These are phyloP conservation scores for Magnolia sinica DNA, from an alignment of 164 flowering plant genomes.

Conservation along the genomic window DNA sequence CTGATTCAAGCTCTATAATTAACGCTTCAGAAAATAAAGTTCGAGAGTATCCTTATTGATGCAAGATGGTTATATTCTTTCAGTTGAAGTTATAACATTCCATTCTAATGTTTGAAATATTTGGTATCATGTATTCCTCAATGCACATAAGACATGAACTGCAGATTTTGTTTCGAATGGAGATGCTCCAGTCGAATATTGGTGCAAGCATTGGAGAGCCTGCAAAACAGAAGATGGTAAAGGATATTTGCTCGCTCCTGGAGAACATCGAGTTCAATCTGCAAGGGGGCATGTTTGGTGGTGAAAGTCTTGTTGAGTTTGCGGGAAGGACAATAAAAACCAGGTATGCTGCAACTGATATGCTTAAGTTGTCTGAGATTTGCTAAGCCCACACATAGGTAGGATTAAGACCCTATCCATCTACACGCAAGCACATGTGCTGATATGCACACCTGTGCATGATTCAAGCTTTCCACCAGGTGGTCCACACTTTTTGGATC, in stretches of 20 bases:
- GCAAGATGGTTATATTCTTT: background rate
- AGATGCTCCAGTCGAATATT: constrained; percentile 63
- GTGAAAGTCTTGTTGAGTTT: constrained; percentile 66
- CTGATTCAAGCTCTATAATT: constrained; percentile 22
- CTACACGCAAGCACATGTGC: too few relatives aligned
- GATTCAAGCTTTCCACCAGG: too few relatives aligned
- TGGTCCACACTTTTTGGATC: too few relatives aligned
- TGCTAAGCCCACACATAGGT: background rate
- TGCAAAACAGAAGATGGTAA: constrained; percentile 61
- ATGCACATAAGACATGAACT: constrained; percentile 62
- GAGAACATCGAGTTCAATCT: constrained; percentile 66
- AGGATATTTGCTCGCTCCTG: constrained; percentile 72
- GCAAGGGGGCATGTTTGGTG: constrained; percentile 83
- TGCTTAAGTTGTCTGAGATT: background rate
- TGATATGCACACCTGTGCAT: too few relatives aligned
- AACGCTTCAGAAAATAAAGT: constrained; percentile 38
- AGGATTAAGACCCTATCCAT: background rate
- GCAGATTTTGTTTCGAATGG: constrained; percentile 93
- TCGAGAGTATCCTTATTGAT: constrained; percentile 75
- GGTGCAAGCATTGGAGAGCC: constrained; percentile 38
- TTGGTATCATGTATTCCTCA: constrained; percentile 40
- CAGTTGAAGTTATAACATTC: background rate
- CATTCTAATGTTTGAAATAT: background rate
- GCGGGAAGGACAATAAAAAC: constrained; percentile 59
- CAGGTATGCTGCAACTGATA: constrained; percentile 40